phyloP scores from a whole-genome alignment of 2,329 filamentous ascomycete genomes.

The Metarhizium sp. region DNA sequence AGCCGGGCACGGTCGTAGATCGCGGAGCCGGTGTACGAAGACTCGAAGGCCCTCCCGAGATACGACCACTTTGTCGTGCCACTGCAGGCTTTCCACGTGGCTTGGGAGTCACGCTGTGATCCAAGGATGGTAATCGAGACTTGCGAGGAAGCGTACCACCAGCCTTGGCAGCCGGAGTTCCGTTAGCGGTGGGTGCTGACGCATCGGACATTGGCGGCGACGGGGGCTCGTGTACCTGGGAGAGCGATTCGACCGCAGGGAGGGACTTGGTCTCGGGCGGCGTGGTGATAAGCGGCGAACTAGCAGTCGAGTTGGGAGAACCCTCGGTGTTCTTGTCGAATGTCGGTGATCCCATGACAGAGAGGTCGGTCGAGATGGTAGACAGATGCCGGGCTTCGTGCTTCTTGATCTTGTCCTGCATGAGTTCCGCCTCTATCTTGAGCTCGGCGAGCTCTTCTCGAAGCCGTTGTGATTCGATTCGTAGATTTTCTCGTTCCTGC shows the following conservation, averaged over 20 bases:
- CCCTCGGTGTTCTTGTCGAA: conserved; percentile 62
- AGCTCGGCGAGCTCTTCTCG: conserved; percentile 87
- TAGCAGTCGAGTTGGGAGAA: conserved; percentile 77
- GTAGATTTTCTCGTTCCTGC: conserved; percentile 78
- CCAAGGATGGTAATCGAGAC: conserved; percentile 45
- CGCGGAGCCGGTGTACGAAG: conserved; percentile 36
- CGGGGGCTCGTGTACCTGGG: conserved; percentile 71
- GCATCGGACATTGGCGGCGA: conserved; percentile 90
- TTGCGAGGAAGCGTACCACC: conserved; percentile 26
- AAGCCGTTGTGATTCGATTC: conserved; percentile 84
- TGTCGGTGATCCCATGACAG: conserved; percentile 56
- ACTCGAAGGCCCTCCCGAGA: conserved; percentile 35
- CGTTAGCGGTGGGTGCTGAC: conserved; percentile 50
- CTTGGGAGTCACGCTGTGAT: conserved; percentile 46
- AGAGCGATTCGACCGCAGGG: conserved; percentile 45
- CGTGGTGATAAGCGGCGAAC: conserved; percentile 82
- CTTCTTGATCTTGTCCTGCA: conserved; percentile 86
- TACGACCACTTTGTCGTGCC: conserved; percentile 23
- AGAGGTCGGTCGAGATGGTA: conserved; percentile 52
- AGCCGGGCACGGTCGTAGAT: conserved; percentile 45
- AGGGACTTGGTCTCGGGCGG: conserved; percentile 65
- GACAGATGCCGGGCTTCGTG: conserved; percentile 49
- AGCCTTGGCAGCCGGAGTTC: conserved; percentile 33
- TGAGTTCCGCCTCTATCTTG: conserved; percentile 89
- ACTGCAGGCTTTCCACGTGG: conserved; percentile 39